Evolutionary conservation across 306 rosid species (phyloP), one percentile per base, ranked within the genome.

Genomic region (Cyclanthera cordifolia): DNA sequence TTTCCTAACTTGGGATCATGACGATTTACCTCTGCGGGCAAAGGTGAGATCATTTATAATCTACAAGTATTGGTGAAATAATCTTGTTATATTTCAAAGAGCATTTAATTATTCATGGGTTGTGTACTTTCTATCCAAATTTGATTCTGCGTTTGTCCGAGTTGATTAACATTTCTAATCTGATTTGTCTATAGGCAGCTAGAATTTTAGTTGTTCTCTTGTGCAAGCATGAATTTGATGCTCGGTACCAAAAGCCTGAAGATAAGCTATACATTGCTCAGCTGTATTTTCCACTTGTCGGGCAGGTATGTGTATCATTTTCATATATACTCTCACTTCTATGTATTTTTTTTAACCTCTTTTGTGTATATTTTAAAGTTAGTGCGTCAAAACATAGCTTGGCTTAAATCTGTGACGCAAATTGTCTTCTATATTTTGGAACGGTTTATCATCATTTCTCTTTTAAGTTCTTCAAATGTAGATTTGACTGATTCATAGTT

Each of bases 201-300:
- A 89, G 98, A 84, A 79, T 87, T 67, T 72, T 93, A 79, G 98
- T 93, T 65, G 95, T 93, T 79, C 91, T 93, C 74, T 59, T 93
- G 76, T 93, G 98, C 87, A 93, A 93, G 80, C 98, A 93, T 76
- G 98, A 87, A 80, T 93, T 89, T 86, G 98, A 93, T 89, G 86
- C 88, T 73, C 87, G 98, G 79, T 93, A 93, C 87, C 98, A 93
- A 75, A 93, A 93, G 85, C 88, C 88, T 75, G 98, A 93, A 86
- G 98, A 93, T 80, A 93, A 90, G 73, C 80, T 93, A 67, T 93
- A 93, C 75, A 93, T 93, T 76, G 98, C 98, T 47, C 98, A 93
- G 85, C 89, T 93, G 67, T 93, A 93, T 77, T 88, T 89, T 72
- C 98, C 98, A 30, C 94, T 93, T 68, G 77, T 93, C 24, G 98